Evolutionary conservation across 352 stramenopile species (phyloP), one percentile per base, ranked within the genome.

Genomic region (Phytophthora palmivora): DNA sequence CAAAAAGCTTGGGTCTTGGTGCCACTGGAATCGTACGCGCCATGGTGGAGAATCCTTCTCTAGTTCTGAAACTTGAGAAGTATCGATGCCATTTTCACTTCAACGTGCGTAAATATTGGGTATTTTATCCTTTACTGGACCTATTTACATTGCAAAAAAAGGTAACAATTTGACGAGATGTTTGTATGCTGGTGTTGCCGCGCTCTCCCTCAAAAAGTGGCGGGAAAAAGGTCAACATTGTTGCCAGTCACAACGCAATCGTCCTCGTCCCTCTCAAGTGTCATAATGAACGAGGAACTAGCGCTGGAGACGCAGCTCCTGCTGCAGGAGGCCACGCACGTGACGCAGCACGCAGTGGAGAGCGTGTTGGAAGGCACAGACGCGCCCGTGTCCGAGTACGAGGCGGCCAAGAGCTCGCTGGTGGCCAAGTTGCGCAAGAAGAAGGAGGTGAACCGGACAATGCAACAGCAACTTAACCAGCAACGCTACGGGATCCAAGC

Each of bases 221-320:
- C 55, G 55, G 55, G 55, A 63, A 63, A 63, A 54, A 44, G 16
- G 14, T 45, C 56, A 36, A n/a, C n/a, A 28, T 28, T 28, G 34
- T 10, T 48, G 24, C 34, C 39, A 60, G 19, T 15, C 37, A 52
- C 19, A 53, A 53, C 24, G 24, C 24, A 28, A 28, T 28, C 24
- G 24, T 28, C 24, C 24, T 28, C 24, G 24, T 28, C 3, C 24
- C 24, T 28, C 24, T 28, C 24, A 28, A 28, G 24, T 49, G 36
- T 14, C 32, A 53, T 12, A 12, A 79, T 77, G 71, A 82, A 70
- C 54, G 78, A 87, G 56, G 74, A 86, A 67, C 32, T 93, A 54
- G 84, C 84, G 52, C 73, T 93, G 34, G 66, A 93, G 74, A 91
- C 84, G 63, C 82, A 93, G 68, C 66, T 91, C 7, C 67, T 93